Evolutionary conservation across 371 early-diverging fungal genomes (phyloP).

Genomic region (Mucor irregularis): DNA sequence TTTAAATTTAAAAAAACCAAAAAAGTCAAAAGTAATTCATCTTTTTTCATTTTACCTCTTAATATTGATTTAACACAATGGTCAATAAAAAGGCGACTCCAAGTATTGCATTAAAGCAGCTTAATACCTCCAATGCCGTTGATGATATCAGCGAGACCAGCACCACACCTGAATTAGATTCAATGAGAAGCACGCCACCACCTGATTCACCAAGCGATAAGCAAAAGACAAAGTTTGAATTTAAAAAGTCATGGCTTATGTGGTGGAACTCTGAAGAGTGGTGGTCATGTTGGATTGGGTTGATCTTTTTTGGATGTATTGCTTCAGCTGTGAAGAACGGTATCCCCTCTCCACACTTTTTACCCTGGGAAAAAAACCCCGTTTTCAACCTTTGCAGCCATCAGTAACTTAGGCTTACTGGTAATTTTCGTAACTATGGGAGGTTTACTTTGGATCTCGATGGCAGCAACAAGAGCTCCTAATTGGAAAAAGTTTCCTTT

Average conservation of each 20-base stretch:
- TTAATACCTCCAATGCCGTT: too few relatives aligned
- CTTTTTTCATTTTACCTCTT: too few relatives aligned
- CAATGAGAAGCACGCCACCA: too few relatives aligned
- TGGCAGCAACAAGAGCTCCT: slow-evolving; percentile 42
- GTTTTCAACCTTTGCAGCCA: slow-evolving; percentile 48
- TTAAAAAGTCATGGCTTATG: slow-evolving; percentile 38
- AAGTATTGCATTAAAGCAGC: too few relatives aligned
- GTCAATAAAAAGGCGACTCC: too few relatives aligned
- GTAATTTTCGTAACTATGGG: slow-evolving; percentile 58
- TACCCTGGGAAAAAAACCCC: slow-evolving; percentile 53
- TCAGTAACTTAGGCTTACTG: slow-evolving; percentile 46
- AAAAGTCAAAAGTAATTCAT: too few relatives aligned
- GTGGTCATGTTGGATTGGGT: slow-evolving; percentile 68
- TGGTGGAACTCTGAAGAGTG: slow-evolving; percentile 70
- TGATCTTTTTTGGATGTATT: slow-evolving; percentile 58
- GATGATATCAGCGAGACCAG: too few relatives aligned
- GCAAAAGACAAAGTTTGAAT: neutral
- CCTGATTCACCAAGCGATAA: too few relatives aligned
- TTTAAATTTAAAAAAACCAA: too few relatives aligned
- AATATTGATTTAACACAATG: too few relatives aligned
- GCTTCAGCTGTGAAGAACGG: slow-evolving; percentile 46
- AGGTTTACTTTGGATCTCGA: slow-evolving; percentile 45
- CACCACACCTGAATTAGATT: too few relatives aligned
- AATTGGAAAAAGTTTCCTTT: slow-evolving; percentile 45
- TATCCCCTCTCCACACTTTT: slow-evolving; percentile 52